Conservation (phyloP, 2,329 filamentous ascomycete genomes). For the Trichoderma hamatum region DNA sequence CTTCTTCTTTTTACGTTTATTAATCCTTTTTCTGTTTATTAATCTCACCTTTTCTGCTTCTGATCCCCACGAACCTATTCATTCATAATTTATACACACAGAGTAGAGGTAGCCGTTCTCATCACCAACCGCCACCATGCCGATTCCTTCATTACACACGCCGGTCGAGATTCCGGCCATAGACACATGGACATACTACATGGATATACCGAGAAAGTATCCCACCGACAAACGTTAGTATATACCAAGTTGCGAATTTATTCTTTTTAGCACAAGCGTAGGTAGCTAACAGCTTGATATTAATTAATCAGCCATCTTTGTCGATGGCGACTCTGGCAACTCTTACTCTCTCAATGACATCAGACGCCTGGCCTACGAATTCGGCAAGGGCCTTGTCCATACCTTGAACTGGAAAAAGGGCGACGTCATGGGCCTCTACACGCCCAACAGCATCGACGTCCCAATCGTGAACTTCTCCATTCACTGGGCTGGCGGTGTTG, state of each 20-base stretch:
- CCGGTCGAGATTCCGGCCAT: slow-evolving; percentile 69
- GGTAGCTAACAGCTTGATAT: neutral
- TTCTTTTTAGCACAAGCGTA: neutral
- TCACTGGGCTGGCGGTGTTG: slow-evolving; percentile 79
- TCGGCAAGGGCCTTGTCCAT: slow-evolving; percentile 77
- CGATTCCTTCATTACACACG: slow-evolving; percentile 67
- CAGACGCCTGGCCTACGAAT: slow-evolving; percentile 67
- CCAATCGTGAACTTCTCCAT: slow-evolving; percentile 76
- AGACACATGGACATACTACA: slow-evolving; percentile 79
- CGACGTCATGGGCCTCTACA: slow-evolving; percentile 80
- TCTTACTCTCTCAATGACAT: slow-evolving; percentile 72
- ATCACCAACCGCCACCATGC: slow-evolving; percentile 56
- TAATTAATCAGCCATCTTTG: slow-evolving; percentile 66
- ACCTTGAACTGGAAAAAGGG: slow-evolving; percentile 78
- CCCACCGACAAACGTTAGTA: slow-evolving; percentile 71
- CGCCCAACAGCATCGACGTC: slow-evolving; percentile 85
- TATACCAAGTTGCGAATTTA: neutral
- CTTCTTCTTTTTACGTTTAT: neutral
- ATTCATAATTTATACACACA: neutral
- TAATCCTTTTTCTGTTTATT: neutral
- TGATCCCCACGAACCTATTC: neutral
- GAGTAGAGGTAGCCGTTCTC: neutral
- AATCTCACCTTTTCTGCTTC: neutral
- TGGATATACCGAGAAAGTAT: slow-evolving; percentile 70
- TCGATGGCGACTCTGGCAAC: slow-evolving; percentile 70